Evolutionary conservation across 495 filamentous ascomycete species (phyloP).

Genomic region (Mytilinidion resinicola): DNA sequence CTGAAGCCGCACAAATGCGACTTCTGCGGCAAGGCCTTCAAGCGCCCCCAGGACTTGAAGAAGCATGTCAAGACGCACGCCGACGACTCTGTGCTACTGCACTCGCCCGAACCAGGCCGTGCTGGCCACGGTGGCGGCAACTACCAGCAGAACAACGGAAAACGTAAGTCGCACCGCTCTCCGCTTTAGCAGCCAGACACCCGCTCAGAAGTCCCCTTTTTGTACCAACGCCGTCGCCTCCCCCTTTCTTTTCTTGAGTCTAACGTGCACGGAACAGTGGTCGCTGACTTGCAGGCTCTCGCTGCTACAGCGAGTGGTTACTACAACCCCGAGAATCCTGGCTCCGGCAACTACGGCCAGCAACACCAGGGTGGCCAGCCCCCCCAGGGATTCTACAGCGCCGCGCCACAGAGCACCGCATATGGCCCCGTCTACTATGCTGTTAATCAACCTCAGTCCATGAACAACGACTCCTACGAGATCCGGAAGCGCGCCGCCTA

Average conservation of each 20-base stretch:
- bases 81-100: slow-evolving; percentile 85
- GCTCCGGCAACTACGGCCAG: slow-evolving; percentile 21
- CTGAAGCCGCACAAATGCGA: slow-evolving; percentile 98
- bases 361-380: slow-evolving; percentile 26
- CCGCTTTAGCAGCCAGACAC: neutral
- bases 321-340: slow-evolving; percentile 31
- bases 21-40: slow-evolving; percentile 98
- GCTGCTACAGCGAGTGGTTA: slow-evolving; percentile 39
- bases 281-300: slow-evolving; percentile 47
- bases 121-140: slow-evolving; percentile 41
- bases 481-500: slow-evolving; percentile 72
- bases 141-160: slow-evolving; percentile 47
- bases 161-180: slow-evolving; percentile 46
- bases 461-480: slow-evolving; percentile 50
- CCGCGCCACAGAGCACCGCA: slow-evolving; percentile 45
- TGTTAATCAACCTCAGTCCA: slow-evolving; percentile 48
- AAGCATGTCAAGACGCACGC: slow-evolving; percentile 99
- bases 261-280: slow-evolving; percentile 28
- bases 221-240: neutral
- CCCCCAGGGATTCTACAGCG: slow-evolving; percentile 50
- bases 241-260: slow-evolving; percentile 22
- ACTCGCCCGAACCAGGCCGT: slow-evolving; percentile 64
- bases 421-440: slow-evolving; percentile 73
- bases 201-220: slow-evolving; percentile 15
- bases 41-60: slow-evolving; percentile 97